Base-by-base conservation (phyloP, 1,284 basidiomycete genomes). In the Puccinia polysora region DNA sequence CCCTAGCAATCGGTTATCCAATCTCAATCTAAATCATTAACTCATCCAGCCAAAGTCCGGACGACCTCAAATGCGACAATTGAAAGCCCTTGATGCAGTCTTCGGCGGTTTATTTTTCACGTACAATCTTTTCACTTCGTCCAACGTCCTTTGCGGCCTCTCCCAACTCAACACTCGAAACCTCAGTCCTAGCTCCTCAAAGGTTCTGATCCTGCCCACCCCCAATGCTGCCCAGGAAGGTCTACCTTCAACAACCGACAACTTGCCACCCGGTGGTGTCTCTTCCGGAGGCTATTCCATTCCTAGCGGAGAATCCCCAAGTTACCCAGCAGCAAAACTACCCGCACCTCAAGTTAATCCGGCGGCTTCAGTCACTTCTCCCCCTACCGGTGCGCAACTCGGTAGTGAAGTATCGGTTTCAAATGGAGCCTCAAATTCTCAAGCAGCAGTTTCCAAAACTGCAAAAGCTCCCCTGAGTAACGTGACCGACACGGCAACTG, bases 51-150 rank as follows among this genome's bases (percentile, higher is more conserved):
- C n/a, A n/a, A n/a, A n/a, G n/a, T n/a, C n/a, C n/a, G n/a, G n/a
- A n/a, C n/a, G n/a, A n/a, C n/a, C n/a, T n/a, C n/a, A n/a, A 60
- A 60, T 60, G 58, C 58, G 34, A 40, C 58, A 60, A 23, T 38
- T 60, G 58, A 60, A 28, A 15, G 15, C 30, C 20, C 6, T 23
- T 20, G 36, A 38, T 43, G 38, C 38, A 60, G 34, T 25, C 38
- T n/a, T 60, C 58, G 28, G 58, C 23, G 25, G 38, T 38, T 38
- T 60, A 34, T 43, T 60, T n/a, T 43, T 60, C 10, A 23, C 18
- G 58, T 25, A 38, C 18, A 40, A 3, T 20, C 4, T 43, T 6
- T 43, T 1, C 36, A 28, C 20, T 25, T 43, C 58, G 15, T 23
- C 15, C 34, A 43, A 43, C 20, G 38, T n/a, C 32, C 38, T 43